phyloP scores from a whole-genome alignment of 192 early-diverging fungal species.

The Cetraspora pellucida region DNA sequence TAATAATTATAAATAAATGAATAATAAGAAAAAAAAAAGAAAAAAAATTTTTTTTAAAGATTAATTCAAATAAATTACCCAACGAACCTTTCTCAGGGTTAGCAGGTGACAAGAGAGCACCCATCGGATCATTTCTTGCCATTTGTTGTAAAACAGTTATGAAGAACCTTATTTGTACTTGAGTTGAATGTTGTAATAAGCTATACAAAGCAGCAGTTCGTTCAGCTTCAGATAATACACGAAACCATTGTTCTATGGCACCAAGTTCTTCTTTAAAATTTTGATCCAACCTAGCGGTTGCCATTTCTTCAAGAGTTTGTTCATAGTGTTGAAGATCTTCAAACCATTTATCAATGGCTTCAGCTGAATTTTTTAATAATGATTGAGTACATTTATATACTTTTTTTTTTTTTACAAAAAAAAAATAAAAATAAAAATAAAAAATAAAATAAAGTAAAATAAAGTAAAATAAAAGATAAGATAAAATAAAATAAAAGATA shows the following conservation, averaged over 20 bases:
- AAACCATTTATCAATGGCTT: constrained; percentile 87
- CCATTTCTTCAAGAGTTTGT: constrained; percentile 90
- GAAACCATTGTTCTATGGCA: constrained; percentile 95
- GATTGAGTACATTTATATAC: too few species aligned
- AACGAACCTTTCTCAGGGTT: constrained; percentile 53
- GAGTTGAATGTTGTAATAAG: constrained; percentile 86
- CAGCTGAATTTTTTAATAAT: constrained; percentile 38
- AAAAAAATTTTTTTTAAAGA: neutral
- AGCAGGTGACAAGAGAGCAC: constrained; percentile 56
- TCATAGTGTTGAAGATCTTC: constrained; percentile 92
- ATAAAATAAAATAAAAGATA: too few species aligned
- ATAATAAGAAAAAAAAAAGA: too few species aligned
- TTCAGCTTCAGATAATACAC: constrained; percentile 86
- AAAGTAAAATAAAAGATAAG: too few species aligned
- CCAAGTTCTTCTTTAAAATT: constrained; percentile 88
- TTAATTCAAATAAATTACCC: neutral
- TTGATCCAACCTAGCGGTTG: constrained; percentile 74
- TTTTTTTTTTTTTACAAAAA: too few species aligned
- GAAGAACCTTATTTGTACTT: constrained; percentile 92
- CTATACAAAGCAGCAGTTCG: constrained; percentile 90
- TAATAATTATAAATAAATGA: too few species aligned
- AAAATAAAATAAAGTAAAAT: too few species aligned
- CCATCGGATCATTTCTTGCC: constrained; percentile 81
- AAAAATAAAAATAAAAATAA: too few species aligned
- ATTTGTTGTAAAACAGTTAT: constrained; percentile 92